Percentiles rank a stretch among this genome's conserved stretches.
Conservation (phyloP, 208 protist species). For the Balamuthia mandrillaris region DNA sequence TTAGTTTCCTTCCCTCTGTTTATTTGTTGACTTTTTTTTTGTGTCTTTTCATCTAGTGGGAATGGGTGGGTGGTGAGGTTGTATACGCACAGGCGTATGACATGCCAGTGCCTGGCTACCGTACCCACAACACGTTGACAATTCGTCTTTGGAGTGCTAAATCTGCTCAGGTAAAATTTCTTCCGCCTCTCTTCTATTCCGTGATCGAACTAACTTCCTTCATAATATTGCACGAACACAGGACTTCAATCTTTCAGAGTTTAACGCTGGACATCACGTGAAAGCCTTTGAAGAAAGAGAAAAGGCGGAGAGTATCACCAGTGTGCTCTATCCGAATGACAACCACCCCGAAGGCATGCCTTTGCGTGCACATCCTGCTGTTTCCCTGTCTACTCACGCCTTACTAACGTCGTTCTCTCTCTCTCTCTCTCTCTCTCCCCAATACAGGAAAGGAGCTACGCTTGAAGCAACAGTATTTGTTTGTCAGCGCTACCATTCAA, state of each 20-base stretch:
- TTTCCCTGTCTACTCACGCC: not conserved
- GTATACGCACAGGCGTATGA: conserved; percentile 75
- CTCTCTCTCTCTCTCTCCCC: not conserved
- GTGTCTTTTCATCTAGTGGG: not conserved
- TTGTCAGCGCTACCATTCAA: conserved; percentile 76
- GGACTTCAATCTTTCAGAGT: conserved; percentile 71
- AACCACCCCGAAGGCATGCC: conserved; percentile 40
- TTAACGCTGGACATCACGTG: conserved; percentile 79
- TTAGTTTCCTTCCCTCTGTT: not conserved
- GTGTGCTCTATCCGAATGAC: conserved; percentile 86
- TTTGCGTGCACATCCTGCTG: not conserved
- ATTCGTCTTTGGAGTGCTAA: conserved; percentile 67
- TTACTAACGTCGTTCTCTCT: no score
- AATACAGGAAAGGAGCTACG: conserved; percentile 77
- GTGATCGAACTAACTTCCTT: not conserved
- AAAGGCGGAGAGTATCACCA: conserved; percentile 75
- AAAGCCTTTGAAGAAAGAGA: conserved; percentile 62
- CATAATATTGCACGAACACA: not conserved
- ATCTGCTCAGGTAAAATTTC: not conserved
- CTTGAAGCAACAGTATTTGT: conserved; percentile 84
- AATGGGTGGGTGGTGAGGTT: conserved; percentile 64
- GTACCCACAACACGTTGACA: conserved; percentile 63
- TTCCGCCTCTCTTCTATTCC: no score
- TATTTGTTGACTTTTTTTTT: not conserved
- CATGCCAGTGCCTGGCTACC: conserved; percentile 73